Conservation (phyloP, 139 green algal genomes). For the Asterochloris sp. region DNA sequence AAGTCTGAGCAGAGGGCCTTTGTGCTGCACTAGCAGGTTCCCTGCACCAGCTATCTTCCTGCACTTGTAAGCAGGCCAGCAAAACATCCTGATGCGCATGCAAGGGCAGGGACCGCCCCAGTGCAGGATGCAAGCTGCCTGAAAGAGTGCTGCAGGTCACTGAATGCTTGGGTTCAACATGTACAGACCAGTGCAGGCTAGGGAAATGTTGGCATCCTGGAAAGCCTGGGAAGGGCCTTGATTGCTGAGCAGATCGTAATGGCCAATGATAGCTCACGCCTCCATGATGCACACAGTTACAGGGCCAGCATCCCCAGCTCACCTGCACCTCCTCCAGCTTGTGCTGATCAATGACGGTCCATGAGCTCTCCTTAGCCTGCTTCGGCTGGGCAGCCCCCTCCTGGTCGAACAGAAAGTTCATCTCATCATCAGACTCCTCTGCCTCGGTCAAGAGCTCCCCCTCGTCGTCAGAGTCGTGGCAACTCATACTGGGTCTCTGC, state of each 20-base stretch:
- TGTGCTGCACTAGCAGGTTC: no score
- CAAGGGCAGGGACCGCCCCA: no score
- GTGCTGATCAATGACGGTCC: slow-evolving; percentile 7
- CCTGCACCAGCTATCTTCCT: no score
- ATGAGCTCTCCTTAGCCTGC: slow-evolving; percentile 1
- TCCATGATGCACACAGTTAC: not conserved
- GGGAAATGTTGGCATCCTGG: no score
- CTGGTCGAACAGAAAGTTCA: slow-evolving; percentile 13
- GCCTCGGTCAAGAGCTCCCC: slow-evolving; percentile 12
- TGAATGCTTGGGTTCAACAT: not conserved
- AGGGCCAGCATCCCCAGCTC: not conserved
- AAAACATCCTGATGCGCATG: no score
- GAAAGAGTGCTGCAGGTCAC: not conserved
- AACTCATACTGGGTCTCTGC: not conserved
- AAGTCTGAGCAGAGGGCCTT: no score
- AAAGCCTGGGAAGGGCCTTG: no score
- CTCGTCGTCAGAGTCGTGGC: slow-evolving; percentile 6
- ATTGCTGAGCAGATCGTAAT: no score
- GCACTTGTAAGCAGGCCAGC: no score
- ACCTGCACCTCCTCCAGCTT: slow-evolving; percentile 18
- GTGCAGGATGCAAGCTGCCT: no score
- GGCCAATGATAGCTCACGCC: not conserved
- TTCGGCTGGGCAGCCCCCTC: not conserved
- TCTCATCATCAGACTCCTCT: slow-evolving; percentile 28
- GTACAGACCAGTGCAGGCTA: not conserved